Conservation (phyloP, 176 grass and related monocot species). For the Rhynchospora tenuis region DNA sequence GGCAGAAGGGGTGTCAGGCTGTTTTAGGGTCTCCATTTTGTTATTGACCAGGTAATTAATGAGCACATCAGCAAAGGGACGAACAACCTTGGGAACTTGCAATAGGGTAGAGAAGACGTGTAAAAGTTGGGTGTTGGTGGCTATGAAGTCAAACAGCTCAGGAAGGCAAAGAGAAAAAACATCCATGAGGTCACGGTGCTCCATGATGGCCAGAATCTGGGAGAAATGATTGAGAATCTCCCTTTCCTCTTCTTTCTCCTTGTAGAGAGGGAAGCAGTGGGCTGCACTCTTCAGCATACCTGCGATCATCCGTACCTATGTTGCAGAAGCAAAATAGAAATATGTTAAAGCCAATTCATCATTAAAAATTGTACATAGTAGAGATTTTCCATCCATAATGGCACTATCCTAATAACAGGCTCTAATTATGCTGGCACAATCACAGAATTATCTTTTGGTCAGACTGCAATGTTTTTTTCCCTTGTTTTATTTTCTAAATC, state of each 20-base stretch:
- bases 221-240: conserved; percentile 93
- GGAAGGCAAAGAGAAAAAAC: conserved; percentile 98
- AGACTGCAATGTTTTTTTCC: neutral
- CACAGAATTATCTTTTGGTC: neutral
- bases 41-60: conserved; percentile 94
- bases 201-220: conserved; percentile 92
- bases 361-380: conserved; percentile 5
- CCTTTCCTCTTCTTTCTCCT: conserved; percentile 95
- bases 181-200: conserved; percentile 96
- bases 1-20: conserved; percentile 89
- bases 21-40: conserved; percentile 90
- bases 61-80: conserved; percentile 89
- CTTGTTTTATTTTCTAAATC: neutral
- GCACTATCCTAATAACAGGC: neutral
- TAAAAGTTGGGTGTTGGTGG: conserved; percentile 83
- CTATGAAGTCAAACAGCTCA: conserved; percentile 91
- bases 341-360: neutral
- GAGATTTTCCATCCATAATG: neutral
- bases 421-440: neutral
- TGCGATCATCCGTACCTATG: conserved; percentile 83
- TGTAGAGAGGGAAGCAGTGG: conserved; percentile 87
- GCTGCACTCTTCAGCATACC: conserved; percentile 92
- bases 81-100: conserved; percentile 80
- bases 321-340: conserved; percentile 22
- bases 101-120: conserved; percentile 92